Base-by-base conservation (phyloP, 345 rosid species). In the Heritiera littoralis region DNA sequence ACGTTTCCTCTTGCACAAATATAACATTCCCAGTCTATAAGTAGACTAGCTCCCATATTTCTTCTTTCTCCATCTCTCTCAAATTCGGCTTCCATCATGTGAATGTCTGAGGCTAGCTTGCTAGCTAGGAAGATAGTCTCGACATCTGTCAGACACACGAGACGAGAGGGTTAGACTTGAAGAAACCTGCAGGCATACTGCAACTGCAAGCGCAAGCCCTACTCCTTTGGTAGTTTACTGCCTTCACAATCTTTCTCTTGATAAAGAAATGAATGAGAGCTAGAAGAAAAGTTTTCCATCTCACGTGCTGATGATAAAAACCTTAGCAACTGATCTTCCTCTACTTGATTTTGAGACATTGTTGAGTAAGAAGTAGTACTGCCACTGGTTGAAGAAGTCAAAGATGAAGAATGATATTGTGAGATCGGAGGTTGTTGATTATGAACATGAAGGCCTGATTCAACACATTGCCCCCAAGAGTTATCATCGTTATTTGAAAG, bases 401-500 rank as follows among this genome's bases (percentile, higher is more conserved):
- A 6, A 11, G 79, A 43, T 12, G 79, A 28, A 14, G 70, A 66
- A 35, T 35, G 3, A 52, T 75, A 35, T 23, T 48, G 80, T 2
- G 83, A 77, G 58, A 64, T 12, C 38, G 77, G 66, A 10, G 59
- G 61, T 15, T 78, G 72, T 60, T 75, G n/a, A 66, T 51, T 67
- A 66, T 66, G 55, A 35, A 2, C 38, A 35, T 35, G 38, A 15
- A 70, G 77, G 56, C 55, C 66, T 17, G 75, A 32, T 35, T 32
- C 41, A 64, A 35, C 79, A 28, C 66, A 68, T 11, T 79, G 82
- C 3, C 3, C 38, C 30, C 55, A 6, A 64, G 55, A 55, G 23
- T 43, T 70, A 17, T 75, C 68, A n/a, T 76, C 46, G 10, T 66
- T 72, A 46, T 66, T 65, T 4, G 71, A 80, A 72, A 80, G 85